phyloP scores from a whole-genome alignment of 2,329 filamentous ascomycete genomes.

The Sordariomycetes sp. region DNA sequence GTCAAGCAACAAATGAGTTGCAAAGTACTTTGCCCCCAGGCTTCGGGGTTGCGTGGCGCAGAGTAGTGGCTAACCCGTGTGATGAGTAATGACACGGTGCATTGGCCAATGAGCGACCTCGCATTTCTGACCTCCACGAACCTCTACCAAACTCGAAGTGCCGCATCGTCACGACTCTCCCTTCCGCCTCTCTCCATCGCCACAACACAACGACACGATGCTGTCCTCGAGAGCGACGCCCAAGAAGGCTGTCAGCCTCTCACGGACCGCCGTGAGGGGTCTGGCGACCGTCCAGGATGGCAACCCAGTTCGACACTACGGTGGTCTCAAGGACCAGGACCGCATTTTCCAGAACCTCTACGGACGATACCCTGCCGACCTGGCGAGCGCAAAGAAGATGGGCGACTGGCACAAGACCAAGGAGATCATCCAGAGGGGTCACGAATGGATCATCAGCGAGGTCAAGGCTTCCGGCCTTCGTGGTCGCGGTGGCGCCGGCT shows the following conservation, averaged over 20 bases:
- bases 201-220: conserved; percentile 26
- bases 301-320: conserved; percentile 63
- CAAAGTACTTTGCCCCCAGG: conserved; percentile 6
- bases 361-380: conserved; percentile 79
- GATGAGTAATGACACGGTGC: conserved; percentile 17
- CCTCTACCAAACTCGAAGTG: conserved; percentile 20
- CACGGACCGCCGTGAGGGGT: conserved; percentile 46
- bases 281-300: conserved; percentile 77
- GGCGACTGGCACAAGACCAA: conserved; percentile 99
- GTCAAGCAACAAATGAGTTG: conserved; percentile 11
- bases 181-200: conserved; percentile 8
- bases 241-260: conserved; percentile 26
- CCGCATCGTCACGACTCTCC: conserved; percentile 21
- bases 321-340: conserved; percentile 90
- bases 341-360: conserved; percentile 99
- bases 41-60: background rate
- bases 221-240: conserved; percentile 34
- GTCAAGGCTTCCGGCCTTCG: conserved; percentile 93
- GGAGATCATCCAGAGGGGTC: conserved; percentile 92
- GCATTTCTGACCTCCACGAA: conserved; percentile 26
- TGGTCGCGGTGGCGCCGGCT: conserved; percentile 93
- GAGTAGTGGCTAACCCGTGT: conserved; percentile 18
- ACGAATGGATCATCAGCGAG: conserved; percentile 98
- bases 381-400: conserved; percentile 94
- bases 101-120: conserved; percentile 32